These are phyloP conservation scores for Trichoderma semiorbis DNA, from an alignment of 2,329 filamentous ascomycete species.

Conservation along the genomic window DNA sequence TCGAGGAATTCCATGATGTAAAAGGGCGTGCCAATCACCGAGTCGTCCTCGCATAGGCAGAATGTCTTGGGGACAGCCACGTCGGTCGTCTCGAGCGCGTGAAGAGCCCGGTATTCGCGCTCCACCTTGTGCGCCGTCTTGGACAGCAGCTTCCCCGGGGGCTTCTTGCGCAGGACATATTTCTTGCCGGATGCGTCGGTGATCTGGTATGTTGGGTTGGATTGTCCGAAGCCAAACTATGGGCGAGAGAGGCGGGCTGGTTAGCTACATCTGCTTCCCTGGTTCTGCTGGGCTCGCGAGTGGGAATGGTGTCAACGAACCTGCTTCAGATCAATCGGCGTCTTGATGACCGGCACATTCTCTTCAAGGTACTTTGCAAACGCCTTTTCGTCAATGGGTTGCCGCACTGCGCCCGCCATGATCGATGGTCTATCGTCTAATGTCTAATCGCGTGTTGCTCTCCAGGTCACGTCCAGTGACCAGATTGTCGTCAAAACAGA, in stretches of 20 bases:
- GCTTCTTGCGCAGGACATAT: slow-evolving; percentile 96
- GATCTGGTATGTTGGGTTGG: slow-evolving; percentile 93
- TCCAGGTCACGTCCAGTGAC: background rate
- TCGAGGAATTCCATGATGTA: slow-evolving; percentile 97
- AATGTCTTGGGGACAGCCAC: slow-evolving; percentile 83
- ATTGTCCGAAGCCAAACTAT: slow-evolving; percentile 95
- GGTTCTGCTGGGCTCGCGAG: background rate
- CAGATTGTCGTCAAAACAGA: background rate
- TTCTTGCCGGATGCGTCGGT: slow-evolving; percentile 65
- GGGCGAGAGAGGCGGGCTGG: background rate
- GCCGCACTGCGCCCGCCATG: slow-evolving; percentile 85
- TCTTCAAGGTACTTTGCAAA: slow-evolving; percentile 74
- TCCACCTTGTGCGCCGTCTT: slow-evolving; percentile 96
- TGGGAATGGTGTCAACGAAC: slow-evolving; percentile 30
- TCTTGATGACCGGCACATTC: slow-evolving; percentile 79
- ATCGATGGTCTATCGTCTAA: background rate
- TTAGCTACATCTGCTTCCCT: background rate
- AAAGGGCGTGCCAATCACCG: slow-evolving; percentile 83
- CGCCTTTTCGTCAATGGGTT: slow-evolving; percentile 79
- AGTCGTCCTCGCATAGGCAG: slow-evolving; percentile 78
- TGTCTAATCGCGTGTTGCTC: background rate
- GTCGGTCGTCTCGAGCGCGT: slow-evolving; percentile 72
- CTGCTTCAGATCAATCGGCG: slow-evolving; percentile 85
- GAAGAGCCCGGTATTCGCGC: slow-evolving; percentile 87
- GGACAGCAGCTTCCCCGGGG: slow-evolving; percentile 87